These are phyloP conservation scores for Suillus occidentalis DNA, from an alignment of 768 basidiomycete species.

Conservation along the genomic window DNA sequence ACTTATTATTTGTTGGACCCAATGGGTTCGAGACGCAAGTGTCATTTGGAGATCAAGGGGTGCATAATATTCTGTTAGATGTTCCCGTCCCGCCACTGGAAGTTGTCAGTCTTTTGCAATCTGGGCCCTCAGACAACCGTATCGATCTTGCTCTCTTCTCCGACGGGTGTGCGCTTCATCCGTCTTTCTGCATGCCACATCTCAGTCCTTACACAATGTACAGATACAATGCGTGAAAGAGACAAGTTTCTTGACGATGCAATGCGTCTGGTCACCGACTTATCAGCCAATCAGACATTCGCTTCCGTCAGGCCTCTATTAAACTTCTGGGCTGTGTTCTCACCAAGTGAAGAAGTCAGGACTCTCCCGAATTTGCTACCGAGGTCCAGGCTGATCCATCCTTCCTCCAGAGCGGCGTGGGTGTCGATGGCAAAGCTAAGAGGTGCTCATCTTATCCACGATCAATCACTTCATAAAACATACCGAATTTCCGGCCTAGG, in stretches of 20 bases:
- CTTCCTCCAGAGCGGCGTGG: conserved; percentile 58
- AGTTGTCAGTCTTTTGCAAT: conserved; percentile 54
- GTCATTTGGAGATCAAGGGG: neutral
- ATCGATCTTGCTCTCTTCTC: conserved; percentile 77
- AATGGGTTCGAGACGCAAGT: conserved; percentile 8
- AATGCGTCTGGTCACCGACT: conserved; percentile 60
- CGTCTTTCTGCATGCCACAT: neutral
- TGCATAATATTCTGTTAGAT: conserved; percentile 7
- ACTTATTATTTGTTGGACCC: conserved; percentile 15
- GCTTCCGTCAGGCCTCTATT: conserved; percentile 71
- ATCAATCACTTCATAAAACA: conserved; percentile 5
- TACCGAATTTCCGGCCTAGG: conserved; percentile 34
- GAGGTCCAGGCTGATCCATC: neutral
- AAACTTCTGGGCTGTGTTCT: conserved; percentile 82
- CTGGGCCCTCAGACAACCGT: conserved; percentile 64
- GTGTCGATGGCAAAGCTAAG: conserved; percentile 64
- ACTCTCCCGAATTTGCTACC: neutral
- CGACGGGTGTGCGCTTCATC: conserved; percentile 63
- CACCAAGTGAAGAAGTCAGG: conserved; percentile 68
- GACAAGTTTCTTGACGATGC: conserved; percentile 69
- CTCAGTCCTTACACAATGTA: conserved; percentile 1
- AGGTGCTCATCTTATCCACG: conserved; percentile 43
- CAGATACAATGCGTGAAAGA: conserved; percentile 58
- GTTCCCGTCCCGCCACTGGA: conserved; percentile 46
- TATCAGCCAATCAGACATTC: conserved; percentile 75